Conservation (phyloP, 2,329 filamentous ascomycete species). For the Aspergillus viridinutans region DNA sequence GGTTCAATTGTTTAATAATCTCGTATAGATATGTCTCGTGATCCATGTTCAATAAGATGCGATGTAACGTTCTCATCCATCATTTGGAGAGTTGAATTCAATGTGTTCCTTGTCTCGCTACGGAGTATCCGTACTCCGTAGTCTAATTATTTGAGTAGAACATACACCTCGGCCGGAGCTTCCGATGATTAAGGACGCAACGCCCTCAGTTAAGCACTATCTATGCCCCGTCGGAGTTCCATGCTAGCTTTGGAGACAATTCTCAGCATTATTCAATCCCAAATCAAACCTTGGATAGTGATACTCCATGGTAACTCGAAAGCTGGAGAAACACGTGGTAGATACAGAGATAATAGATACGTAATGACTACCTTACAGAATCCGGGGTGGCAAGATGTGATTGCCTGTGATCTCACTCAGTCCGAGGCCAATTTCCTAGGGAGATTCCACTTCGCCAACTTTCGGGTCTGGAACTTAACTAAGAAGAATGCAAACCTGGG, state of each 20-base stretch:
- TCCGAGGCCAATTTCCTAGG: neutral
- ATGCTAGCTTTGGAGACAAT: neutral
- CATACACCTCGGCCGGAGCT: neutral
- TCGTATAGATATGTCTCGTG: neutral
- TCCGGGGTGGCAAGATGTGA: neutral
- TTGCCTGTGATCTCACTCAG: neutral
- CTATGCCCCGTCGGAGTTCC: neutral
- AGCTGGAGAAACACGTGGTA: neutral
- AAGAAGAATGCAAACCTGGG: neutral
- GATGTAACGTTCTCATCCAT: neutral
- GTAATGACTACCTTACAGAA: neutral
- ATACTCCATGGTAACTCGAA: neutral
- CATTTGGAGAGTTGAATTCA: neutral
- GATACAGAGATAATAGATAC: neutral
- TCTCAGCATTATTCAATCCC: neutral
- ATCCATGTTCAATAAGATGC: neutral
- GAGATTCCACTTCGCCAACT: neutral
- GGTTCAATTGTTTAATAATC: neutral
- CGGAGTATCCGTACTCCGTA: too few species aligned
- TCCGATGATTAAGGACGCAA: neutral
- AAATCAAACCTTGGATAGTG: neutral
- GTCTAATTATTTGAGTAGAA: neutral
- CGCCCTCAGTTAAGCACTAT: neutral
- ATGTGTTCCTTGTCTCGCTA: neutral
- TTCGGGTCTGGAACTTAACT: neutral